Base-by-base conservation (phyloP, 345 rosid genomes). In the Excoecaria cochinchinensis region DNA sequence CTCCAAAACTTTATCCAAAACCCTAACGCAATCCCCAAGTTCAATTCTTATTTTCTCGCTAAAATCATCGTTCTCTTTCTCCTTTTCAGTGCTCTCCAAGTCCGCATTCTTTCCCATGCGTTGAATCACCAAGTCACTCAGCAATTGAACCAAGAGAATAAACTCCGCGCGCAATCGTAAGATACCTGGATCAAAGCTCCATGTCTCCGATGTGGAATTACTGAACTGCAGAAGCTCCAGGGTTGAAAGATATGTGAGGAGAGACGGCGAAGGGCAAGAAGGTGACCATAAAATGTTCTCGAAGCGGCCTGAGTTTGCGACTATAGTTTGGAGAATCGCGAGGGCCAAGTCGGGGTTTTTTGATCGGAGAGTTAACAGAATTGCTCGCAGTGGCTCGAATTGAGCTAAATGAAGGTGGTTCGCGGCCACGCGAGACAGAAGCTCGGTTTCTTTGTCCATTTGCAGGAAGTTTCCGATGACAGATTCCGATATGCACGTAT, bases 381-480 rank as follows among this genome's bases (percentile, higher is more conserved):
- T 81, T 59, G 98, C 99, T 31, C 97, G 89, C 24, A 95, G 78
- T 19, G 99, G 92, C 91, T 95, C 99, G 89, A 91, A 91, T 57
- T 95, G 99, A 47, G 93, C 94, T 21, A 95, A 84, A 79, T 89
- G 84, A 68, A 95, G 97, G 80, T 95, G 94, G 84, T 95, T 95
- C 67, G 94, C 93, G 47, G 94, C 95, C 19, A 95, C 87, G 79
- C 94, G 94, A 22, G 86, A 86, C 38, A 95, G 95, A 61, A 95
- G 86, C 76, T 90, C 91, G 46, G 95, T 87, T 78, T 92, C 98
- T 63, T 78, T 84, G 84, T 91, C 97, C 98, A 91, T 92, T 61
- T 62, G 17, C n/a, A 7, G 42, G 68, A 12, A 62, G 74, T 21
- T 71, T 57, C 38, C 24, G 65, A 40, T 71, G 17, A 69, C 9